Evolutionary conservation across 2,329 filamentous ascomycete species (phyloP), one percentile per base, ranked within the genome.

Genomic region (Eurotiales sp.): DNA sequence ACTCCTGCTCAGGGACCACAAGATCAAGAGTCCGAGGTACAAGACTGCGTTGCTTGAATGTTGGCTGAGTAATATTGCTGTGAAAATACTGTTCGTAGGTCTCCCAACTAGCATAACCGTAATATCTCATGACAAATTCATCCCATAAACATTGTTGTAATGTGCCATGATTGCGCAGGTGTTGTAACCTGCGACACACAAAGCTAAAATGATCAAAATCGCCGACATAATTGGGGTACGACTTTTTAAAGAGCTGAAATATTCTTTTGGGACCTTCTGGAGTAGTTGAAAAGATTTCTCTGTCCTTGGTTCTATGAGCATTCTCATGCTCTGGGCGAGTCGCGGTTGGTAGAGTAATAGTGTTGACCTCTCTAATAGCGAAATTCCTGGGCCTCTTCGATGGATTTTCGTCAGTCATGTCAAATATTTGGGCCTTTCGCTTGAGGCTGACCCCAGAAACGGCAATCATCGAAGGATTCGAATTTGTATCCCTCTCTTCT

Each of bases 61-160:
- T 51, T 12, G 72, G 65, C 6, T 52, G 60, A 11, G 58, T 62
- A 43, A 69, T 64, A n/a, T 58, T 57, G 1, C 53, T 54, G 8
- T 58, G 36, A 50, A 76, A 76, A 45, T 68, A 76, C 1, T 64
- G 58, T 50, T 70, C 65, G 48, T 75, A 77, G 7, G 52, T 43
- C 15, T 69, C 46, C 25, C 10, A 43, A 21, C 75, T 64, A 69
- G 11, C 67, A 71, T 46, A 65, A 62, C 32, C 64, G 15, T 40
- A 49, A 27, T 73, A 60, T 47, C 5, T 64, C 69, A 15, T 55
- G 49, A 17, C 54, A 52, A 73, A 75, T 55, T 76, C 73, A 58
- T 76, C 73, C 69, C 72, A 74, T 27, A 64, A 69, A 8, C 66
- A 71, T 44, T 66, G 62, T 30, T 64, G 56, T 30, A 71, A 53